Evolutionary conservation across 2,329 filamentous ascomycete species (phyloP), one percentile per base, ranked within the genome.

Genomic region (Aspergillus pseudotamarii): DNA sequence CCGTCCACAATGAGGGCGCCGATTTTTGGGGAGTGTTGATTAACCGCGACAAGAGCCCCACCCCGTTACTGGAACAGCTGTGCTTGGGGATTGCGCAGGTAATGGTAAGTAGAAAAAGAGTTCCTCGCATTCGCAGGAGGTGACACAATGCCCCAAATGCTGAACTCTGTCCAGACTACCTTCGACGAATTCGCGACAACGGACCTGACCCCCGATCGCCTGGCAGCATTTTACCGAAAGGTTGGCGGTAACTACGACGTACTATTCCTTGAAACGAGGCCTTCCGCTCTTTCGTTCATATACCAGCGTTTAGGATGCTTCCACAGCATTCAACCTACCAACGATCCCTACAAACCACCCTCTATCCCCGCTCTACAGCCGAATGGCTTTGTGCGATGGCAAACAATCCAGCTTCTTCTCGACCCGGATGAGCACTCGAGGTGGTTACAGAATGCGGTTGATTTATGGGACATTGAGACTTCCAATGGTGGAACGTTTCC

Each of bases 271-370:
- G 85, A 89, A 3, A 92, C 91, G 38, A 89, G 91, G 23, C 81
- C 89, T 64, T 82, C 88, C 43, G 89, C 90, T 50, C 89, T 99
- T 66, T 95, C 94, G 32, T 96, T 93, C 80, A 95, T 97, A 68
- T 98, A 96, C 84, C 91, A 93, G 73, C 91, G 91, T 9, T 87
- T 96, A 58, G 95, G 94, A 69, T 97, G 94, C 76, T 91, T 93
- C 71, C 94, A 98, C 79, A 89, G 88, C 57, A 84, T 98, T 32
- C 91, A 96, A 69, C 92, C 92, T 1, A 87, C 87, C 1, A 77
- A 78, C 55, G 86, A 88, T 45, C 85, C 92, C 66, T 97, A 91
- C 75, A 86, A 85, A 4, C 83, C 89, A 0, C 95, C 94, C 0
- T 88, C 86, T 0, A 86, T 97, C 48, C 95, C 95, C 0, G 92